Percentiles rank a stretch among this genome's conserved stretches.
These are phyloP conservation scores for Backusella psychrophila DNA, from an alignment of 192 early-diverging fungal species.

Conservation along the genomic window DNA sequence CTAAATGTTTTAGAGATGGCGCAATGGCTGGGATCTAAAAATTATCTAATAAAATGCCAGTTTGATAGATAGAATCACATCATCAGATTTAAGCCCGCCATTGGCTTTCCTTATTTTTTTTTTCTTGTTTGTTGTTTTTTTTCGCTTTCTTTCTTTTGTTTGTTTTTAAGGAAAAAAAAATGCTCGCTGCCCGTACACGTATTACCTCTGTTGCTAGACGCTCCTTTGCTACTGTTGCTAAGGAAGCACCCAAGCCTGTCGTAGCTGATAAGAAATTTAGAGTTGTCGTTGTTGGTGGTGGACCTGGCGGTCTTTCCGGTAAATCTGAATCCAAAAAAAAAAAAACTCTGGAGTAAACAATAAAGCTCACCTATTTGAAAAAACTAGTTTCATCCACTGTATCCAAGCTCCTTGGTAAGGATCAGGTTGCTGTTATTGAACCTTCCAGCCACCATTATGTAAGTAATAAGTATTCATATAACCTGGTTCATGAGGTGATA, in stretches of 20 bases:
- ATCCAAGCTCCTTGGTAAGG: constrained; percentile 57
- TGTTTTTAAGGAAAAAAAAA: constrained; percentile 9
- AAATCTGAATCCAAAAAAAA: constrained; percentile 9
- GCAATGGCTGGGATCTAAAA: constrained; percentile 5
- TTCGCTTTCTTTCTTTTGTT: background rate
- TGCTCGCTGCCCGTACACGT: constrained; percentile 22
- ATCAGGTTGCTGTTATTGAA: constrained; percentile 73
- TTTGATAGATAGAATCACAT: constrained; percentile 9
- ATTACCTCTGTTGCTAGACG: constrained; percentile 17
- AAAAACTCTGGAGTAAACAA: background rate
- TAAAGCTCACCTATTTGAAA: background rate
- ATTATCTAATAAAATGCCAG: constrained; percentile 8
- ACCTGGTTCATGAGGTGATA: background rate
- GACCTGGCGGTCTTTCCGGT: constrained; percentile 54
- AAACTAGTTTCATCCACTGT: constrained; percentile 66
- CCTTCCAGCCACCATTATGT: constrained; percentile 69
- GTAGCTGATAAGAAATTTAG: constrained; percentile 39
- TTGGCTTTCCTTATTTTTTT: background rate
- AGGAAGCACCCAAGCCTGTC: constrained; percentile 4
- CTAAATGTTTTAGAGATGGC: background rate
- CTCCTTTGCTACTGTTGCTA: constrained; percentile 29
- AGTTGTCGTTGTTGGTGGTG: constrained; percentile 57
- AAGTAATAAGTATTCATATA: constrained; percentile 18
- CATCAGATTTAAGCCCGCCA: background rate
- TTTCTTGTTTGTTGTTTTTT: constrained; percentile 9